A percentile compares a stretch with the other conserved stretches of the same genome.
These are phyloP conservation scores for Epichloe aotearoae DNA, from an alignment of 2,329 filamentous ascomycete species.

Conservation along the genomic window DNA sequence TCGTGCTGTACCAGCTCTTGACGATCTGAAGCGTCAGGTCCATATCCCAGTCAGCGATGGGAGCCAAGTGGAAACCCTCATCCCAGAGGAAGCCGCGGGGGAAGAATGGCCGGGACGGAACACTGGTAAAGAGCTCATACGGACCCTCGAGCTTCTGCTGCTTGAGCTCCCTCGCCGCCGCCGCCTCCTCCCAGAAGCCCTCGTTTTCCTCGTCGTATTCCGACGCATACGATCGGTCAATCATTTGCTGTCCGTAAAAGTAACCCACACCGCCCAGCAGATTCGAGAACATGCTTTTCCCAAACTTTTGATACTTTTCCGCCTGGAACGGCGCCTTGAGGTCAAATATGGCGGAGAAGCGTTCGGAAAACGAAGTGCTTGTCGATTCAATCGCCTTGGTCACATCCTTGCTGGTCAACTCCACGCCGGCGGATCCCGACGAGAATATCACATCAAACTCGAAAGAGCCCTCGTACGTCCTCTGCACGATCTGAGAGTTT, in stretches of 20 bases:
- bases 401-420: constrained; percentile 47
- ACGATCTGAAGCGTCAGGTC: constrained; percentile 80
- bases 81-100: constrained; percentile 96
- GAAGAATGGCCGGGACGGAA: constrained; percentile 92
- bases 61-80: constrained; percentile 88
- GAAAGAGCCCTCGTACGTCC: constrained; percentile 79
- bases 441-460: constrained; percentile 90
- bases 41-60: constrained; percentile 86
- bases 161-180: constrained; percentile 58
- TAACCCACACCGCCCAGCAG: constrained; percentile 88
- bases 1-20: constrained; percentile 88
- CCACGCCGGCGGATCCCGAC: constrained; percentile 52
- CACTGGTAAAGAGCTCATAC: constrained; percentile 77
- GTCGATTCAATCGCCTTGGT: constrained; percentile 54
- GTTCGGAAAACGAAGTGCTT: constrained; percentile 56
- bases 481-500: constrained; percentile 81
- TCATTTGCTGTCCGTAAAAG: constrained; percentile 78
- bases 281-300: constrained; percentile 86
- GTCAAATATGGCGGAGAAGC: constrained; percentile 53
- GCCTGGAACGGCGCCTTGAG: constrained; percentile 64
- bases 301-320: constrained; percentile 64
- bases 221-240: constrained; percentile 80
- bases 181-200: constrained; percentile 88
- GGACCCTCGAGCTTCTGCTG: constrained; percentile 64
- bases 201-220: constrained; percentile 95